phyloP scores from a whole-genome alignment of 129 eudicot species.

The Solidago caesia region DNA sequence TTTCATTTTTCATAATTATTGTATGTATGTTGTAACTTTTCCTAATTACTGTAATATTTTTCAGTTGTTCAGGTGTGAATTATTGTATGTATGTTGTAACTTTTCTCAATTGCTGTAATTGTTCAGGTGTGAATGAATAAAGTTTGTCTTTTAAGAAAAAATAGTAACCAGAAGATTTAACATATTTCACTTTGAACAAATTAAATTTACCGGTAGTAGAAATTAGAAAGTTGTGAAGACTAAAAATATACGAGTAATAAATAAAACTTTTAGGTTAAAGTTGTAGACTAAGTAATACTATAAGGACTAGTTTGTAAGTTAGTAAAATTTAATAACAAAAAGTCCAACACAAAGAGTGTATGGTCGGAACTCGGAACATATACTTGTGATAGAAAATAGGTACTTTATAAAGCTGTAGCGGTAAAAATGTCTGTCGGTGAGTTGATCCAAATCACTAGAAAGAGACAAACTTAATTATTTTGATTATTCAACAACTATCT shows the following conservation, averaged over 20 bases:
- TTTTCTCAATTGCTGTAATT: no score
- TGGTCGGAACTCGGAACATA: slow-evolving; percentile 5
- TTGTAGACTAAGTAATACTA: background rate
- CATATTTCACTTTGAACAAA: no score
- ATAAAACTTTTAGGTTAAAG: background rate
- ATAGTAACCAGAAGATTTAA: no score
- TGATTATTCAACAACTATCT: slow-evolving; percentile 9
- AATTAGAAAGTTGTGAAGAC: background rate
- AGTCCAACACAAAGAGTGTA: background rate
- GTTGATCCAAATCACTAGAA: slow-evolving; percentile 18
- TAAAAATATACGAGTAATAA: background rate
- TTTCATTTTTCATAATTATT: no score
- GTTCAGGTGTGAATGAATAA: no score
- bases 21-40: no score
- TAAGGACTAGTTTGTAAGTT: background rate
- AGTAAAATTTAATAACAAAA: background rate
- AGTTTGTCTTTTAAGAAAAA: no score
- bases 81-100: no score
- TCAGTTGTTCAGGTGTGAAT: no score
- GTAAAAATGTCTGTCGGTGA: slow-evolving; percentile 32
- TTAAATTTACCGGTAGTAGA: no score
- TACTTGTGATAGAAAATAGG: background rate
- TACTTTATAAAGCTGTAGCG: slow-evolving; percentile 17
- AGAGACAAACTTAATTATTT: slow-evolving; percentile 27
- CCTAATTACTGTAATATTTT: no score